Evolutionary conservation across 1,284 basidiomycete species (phyloP), one percentile per base, ranked within the genome.

Genomic region (Amylostereum areolatum): DNA sequence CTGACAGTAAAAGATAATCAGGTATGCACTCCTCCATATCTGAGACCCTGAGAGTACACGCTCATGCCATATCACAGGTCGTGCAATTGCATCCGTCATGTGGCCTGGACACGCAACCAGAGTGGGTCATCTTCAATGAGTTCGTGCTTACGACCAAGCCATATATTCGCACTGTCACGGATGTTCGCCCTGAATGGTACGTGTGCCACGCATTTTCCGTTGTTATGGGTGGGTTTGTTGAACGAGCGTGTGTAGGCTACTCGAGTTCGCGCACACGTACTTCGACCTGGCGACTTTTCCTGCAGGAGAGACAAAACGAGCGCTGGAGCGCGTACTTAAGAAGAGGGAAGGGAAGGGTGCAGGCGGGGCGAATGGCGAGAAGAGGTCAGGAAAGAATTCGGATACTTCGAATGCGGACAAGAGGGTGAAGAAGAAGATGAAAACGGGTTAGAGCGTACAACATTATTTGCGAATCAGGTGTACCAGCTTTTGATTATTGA

Each of bases 71-170:
- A 3, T 34, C 40, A 10, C 59, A 92, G 85, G 80, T 91, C 37
- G 95, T 98, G 5, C 75, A 74, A n/a, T 73, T 98, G n/a, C 96
- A 99, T 66, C 92, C 96, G 5, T 92, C 89, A 4, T 96, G 92
- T 55, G 93, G 95, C 29, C 72, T 99, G 43, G 92, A 97, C 57
- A 83, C 83, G n/a, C 86, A 86, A 51, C 94, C 96, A 0, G 95
- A 98, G 61, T 99, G 94, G 92, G 92, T 98, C 11, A 68, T 97
- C 37, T 99, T 97, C 77, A 97, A 99, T 66, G 97, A 97, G 67
- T 99, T 99, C 64, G 93, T 98, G 29, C 72, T 98, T 54, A 99
- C 96, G 10, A 93, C 93, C 7, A 72, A 80, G 52, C 81, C 85
- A 52, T 98, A 89, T 61, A 95, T 99, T 60, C 84, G 96, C 36